These are phyloP conservation scores for Penicillium canariense DNA, from an alignment of 495 filamentous ascomycete genomes.

Conservation along the genomic window DNA sequence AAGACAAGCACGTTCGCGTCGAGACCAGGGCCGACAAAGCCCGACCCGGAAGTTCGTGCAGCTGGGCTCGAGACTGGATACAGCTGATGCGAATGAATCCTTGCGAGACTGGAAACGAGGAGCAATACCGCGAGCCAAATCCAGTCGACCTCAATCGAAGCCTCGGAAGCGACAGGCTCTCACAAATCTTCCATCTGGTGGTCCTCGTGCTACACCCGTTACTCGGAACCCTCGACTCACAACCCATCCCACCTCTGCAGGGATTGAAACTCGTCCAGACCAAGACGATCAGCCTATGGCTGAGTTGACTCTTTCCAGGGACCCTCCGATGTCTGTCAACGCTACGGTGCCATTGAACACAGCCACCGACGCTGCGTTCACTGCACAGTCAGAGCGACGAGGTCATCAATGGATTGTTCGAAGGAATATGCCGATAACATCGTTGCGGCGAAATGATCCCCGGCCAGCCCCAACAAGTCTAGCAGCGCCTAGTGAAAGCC, in stretches of 20 bases:
- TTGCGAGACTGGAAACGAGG: slow-evolving; percentile 77
- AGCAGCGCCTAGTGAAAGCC: slow-evolving; percentile 18
- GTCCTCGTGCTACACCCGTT: slow-evolving; percentile 9
- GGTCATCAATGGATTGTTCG: slow-evolving; percentile 39
- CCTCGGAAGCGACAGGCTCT: slow-evolving; percentile 24
- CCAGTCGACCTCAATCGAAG: slow-evolving; percentile 23
- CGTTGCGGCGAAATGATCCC: slow-evolving; percentile 31
- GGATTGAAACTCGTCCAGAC: background rate
- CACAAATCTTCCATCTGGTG: slow-evolving; percentile 16
- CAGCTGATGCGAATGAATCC: slow-evolving; percentile 65
- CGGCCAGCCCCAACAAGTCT: slow-evolving; percentile 43
- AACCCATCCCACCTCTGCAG: background rate
- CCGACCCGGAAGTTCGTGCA: slow-evolving; percentile 73
- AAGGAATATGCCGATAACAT: slow-evolving; percentile 35
- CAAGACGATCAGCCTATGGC: background rate
- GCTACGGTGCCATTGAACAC: slow-evolving; percentile 1
- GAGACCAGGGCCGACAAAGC: slow-evolving; percentile 66
- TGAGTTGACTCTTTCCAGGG: slow-evolving; percentile 4
- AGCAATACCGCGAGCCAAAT: slow-evolving; percentile 50
- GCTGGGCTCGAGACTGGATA: slow-evolving; percentile 69
- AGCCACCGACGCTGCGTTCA: background rate
- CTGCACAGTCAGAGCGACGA: slow-evolving; percentile 18
- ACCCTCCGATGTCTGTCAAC: background rate
- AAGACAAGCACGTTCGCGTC: slow-evolving; percentile 60
- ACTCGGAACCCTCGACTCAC: slow-evolving; percentile 3